Conservation (phyloP, 805 yeast genomes). For the Wickerhamiella cacticola region DNA sequence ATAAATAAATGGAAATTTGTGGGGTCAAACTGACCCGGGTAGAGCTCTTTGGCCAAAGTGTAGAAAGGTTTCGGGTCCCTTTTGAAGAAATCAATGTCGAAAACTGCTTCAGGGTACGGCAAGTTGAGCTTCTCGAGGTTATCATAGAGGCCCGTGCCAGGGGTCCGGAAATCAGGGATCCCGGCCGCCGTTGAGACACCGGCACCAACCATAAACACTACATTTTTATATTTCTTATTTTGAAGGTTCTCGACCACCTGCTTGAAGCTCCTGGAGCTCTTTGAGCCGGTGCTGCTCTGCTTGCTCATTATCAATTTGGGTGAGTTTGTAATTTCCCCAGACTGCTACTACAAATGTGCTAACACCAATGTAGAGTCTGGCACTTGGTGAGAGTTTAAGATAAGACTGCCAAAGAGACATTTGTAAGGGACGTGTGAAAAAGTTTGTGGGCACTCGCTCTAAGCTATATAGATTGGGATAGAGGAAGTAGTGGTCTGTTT, state of each 20-base stretch:
- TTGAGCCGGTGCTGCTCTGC: slow-evolving; percentile 16
- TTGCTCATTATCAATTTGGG: slow-evolving; percentile 17
- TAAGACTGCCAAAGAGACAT: slow-evolving; percentile 18
- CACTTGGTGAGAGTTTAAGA: slow-evolving; percentile 17
- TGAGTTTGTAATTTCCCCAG: slow-evolving; percentile 21
- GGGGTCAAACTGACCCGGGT: slow-evolving; percentile 79
- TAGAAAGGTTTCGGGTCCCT: slow-evolving; percentile 75
- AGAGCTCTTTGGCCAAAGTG: slow-evolving; percentile 68
- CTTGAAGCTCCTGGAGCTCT: slow-evolving; percentile 8
- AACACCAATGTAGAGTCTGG: slow-evolving; percentile 19
- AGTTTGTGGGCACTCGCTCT: background rate
- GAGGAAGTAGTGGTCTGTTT: background rate
- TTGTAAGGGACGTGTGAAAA: background rate
- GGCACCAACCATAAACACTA: slow-evolving; percentile 53
- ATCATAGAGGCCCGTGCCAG: slow-evolving; percentile 67
- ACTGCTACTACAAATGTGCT: slow-evolving; percentile 19
- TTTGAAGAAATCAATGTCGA: slow-evolving; percentile 71
- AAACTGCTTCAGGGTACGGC: slow-evolving; percentile 93
- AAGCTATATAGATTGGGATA: background rate
- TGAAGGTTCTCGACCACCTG: slow-evolving; percentile 2
- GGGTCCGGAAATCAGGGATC: slow-evolving; percentile 89
- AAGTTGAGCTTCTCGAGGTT: slow-evolving; percentile 56
- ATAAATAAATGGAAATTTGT: slow-evolving; percentile 71
- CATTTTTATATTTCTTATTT: slow-evolving; percentile 6
- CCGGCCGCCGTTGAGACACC: slow-evolving; percentile 92